Percentiles rank a stretch among this genome's conserved stretches.
phyloP scores from a whole-genome alignment of 2,329 filamentous ascomycete species.

The Aspergillus chevalieri region DNA sequence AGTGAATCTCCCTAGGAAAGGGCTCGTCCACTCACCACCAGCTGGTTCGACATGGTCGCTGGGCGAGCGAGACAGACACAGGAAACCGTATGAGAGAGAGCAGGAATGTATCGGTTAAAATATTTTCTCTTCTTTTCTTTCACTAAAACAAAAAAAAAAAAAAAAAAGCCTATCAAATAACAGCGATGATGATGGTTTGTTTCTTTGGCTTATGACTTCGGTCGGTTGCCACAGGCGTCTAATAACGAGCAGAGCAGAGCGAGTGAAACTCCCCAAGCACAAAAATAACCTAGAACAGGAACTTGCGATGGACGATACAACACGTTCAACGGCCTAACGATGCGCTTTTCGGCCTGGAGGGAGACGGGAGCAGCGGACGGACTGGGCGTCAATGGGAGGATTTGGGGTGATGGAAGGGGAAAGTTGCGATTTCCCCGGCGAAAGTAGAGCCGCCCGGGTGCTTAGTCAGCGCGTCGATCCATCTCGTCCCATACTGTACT shows the following conservation, averaged over 20 bases:
- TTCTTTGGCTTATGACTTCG: constrained; percentile 8
- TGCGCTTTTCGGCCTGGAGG: not conserved
- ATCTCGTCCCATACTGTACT: not conserved
- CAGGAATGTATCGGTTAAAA: constrained; percentile 4
- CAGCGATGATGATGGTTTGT: constrained; percentile 1
- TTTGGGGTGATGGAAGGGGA: not conserved
- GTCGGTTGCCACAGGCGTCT: constrained; percentile 16
- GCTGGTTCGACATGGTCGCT: constrained; percentile 42
- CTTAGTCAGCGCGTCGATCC: not conserved
- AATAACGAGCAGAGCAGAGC: not conserved
- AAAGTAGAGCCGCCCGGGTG: not conserved
- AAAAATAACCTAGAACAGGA: not conserved
- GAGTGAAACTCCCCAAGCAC: not conserved
- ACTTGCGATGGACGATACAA: not conserved
- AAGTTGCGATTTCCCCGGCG: not conserved
- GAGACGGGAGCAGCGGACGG: not conserved
- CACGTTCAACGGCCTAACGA: not conserved
- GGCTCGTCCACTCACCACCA: constrained; percentile 39
- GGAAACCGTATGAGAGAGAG: not conserved
- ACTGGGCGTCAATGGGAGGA: not conserved
- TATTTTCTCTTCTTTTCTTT: constrained; percentile 4
- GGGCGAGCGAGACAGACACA: not conserved
- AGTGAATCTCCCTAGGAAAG: not conserved
- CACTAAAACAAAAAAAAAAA: constrained; percentile 4
- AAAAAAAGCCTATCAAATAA: constrained; percentile 6